Conservation (phyloP, 2,329 filamentous ascomycete genomes). For the Calonectria crousiana region DNA sequence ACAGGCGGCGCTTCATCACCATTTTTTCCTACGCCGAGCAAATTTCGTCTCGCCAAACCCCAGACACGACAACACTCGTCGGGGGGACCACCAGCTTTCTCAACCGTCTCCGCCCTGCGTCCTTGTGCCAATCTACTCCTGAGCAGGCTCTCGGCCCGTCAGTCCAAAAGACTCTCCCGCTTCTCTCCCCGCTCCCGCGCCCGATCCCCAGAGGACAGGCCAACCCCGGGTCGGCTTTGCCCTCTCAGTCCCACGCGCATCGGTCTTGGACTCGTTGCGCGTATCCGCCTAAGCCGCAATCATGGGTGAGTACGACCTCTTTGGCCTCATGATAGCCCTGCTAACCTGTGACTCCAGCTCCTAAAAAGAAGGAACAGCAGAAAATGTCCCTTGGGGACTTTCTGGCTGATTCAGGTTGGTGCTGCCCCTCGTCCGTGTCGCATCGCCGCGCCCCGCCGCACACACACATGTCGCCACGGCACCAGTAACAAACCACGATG, state of each 20-base stretch:
- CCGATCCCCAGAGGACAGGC: conserved; percentile 38
- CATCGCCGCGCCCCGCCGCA: conserved; percentile 43
- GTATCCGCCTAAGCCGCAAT: conserved; percentile 65
- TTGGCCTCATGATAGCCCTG: conserved; percentile 8
- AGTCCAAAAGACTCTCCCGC: conserved; percentile 17
- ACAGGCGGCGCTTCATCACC: conserved; percentile 50
- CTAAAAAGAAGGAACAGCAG: conserved; percentile 92
- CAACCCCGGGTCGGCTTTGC: conserved; percentile 45
- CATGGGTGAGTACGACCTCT: conserved; percentile 65
- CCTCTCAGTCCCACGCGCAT: conserved; percentile 52
- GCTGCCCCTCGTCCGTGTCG: conserved; percentile 44
- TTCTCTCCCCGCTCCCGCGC: conserved; percentile 26
- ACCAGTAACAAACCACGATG: conserved; percentile 35
- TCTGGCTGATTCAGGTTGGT: conserved; percentile 89
- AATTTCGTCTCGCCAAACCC: conserved; percentile 58
- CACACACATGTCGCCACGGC: conserved; percentile 31
- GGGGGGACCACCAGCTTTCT: conserved; percentile 48
- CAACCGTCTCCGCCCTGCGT: conserved; percentile 36
- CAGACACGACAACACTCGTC: conserved; percentile 56
- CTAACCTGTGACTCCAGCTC: conserved; percentile 68
- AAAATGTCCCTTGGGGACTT: conserved; percentile 99
- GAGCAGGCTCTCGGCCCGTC: neutral
- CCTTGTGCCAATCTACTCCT: conserved; percentile 24
- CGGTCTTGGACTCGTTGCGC: conserved; percentile 60
- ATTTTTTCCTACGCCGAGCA: conserved; percentile 56